A percentile compares a stretch with the other conserved stretches of the same genome.
Evolutionary conservation across 371 early-diverging fungal species (phyloP).

Genomic region (Blakeslea trispora): DNA sequence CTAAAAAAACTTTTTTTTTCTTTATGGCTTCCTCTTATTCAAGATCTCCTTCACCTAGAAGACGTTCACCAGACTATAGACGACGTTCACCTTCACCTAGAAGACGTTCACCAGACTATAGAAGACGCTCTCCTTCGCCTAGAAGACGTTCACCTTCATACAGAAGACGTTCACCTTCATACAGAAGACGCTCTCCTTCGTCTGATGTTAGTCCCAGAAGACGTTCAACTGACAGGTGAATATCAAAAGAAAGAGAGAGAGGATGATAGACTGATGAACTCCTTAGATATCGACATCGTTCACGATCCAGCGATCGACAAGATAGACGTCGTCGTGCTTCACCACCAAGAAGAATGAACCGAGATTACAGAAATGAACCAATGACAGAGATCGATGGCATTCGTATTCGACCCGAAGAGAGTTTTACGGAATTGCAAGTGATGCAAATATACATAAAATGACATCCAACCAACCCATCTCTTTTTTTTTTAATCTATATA

Average conservation of each 20-base stretch:
- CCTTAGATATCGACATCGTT: neutral
- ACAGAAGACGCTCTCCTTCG: neutral
- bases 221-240: neutral
- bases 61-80: neutral
- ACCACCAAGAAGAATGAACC: neutral
- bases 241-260: too few relatives aligned
- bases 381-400: slow-evolving; percentile 14
- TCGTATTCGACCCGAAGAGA: slow-evolving; percentile 16
- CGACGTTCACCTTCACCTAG: slow-evolving; percentile 3
- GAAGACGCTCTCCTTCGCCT: neutral
- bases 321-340: neutral
- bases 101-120: slow-evolving; percentile 4
- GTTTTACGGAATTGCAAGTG: slow-evolving; percentile 16
- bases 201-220: too few relatives aligned
- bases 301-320: slow-evolving; percentile 1
- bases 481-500: too few relatives aligned
- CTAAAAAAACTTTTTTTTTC: neutral
- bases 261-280: neutral
- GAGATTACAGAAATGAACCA: neutral
- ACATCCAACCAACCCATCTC: neutral
- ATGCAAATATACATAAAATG: too few relatives aligned
- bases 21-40: neutral
- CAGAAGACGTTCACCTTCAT: slow-evolving; percentile 10
- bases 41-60: slow-evolving; percentile 6
- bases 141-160: neutral